Conservation (phyloP, 192 early-diverging fungal genomes). For the Linnemannia exigua region DNA sequence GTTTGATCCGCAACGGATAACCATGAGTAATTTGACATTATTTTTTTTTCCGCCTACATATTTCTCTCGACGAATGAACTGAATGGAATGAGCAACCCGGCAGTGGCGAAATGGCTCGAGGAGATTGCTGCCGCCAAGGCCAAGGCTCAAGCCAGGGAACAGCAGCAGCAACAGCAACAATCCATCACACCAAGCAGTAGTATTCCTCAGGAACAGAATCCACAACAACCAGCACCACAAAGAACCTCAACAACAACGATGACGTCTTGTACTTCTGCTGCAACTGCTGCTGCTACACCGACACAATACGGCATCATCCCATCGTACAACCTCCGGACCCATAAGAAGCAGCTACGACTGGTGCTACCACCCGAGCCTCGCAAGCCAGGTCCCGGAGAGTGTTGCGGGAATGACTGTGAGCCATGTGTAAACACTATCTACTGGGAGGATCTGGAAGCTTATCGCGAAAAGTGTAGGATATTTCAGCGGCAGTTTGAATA, state of each 20-base stretch:
- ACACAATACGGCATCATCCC: slow-evolving; percentile 35
- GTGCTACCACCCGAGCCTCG: slow-evolving; percentile 25
- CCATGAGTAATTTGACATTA: background rate
- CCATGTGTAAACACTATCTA: slow-evolving; percentile 50
- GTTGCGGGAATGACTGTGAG: slow-evolving; percentile 52
- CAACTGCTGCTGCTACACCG: background rate
- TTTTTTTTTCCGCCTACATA: slow-evolving; percentile 16
- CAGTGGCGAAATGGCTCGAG: slow-evolving; percentile 40
- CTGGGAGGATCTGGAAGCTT: slow-evolving; percentile 29
- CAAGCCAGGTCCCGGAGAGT: slow-evolving; percentile 50
- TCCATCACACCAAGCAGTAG: background rate
- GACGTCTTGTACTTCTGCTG: background rate
- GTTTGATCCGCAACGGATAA: background rate
- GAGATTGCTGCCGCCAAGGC: slow-evolving; percentile 47
- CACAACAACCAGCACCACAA: background rate
- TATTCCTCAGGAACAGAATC: background rate
- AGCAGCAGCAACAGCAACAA: background rate
- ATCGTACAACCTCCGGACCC: slow-evolving; percentile 31
- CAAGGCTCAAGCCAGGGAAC: slow-evolving; percentile 28
- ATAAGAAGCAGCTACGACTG: slow-evolving; percentile 18
- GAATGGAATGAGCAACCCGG: slow-evolving; percentile 25
- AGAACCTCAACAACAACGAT: background rate
- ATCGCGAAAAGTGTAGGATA: slow-evolving; percentile 9
- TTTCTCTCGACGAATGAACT: background rate
- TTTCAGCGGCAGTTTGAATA: slow-evolving; percentile 18